A percentile compares a stretch with the other conserved stretches of the same genome.
phyloP scores from a whole-genome alignment of 2,329 filamentous ascomycete species.

The Knoxdaviesia proteae region DNA sequence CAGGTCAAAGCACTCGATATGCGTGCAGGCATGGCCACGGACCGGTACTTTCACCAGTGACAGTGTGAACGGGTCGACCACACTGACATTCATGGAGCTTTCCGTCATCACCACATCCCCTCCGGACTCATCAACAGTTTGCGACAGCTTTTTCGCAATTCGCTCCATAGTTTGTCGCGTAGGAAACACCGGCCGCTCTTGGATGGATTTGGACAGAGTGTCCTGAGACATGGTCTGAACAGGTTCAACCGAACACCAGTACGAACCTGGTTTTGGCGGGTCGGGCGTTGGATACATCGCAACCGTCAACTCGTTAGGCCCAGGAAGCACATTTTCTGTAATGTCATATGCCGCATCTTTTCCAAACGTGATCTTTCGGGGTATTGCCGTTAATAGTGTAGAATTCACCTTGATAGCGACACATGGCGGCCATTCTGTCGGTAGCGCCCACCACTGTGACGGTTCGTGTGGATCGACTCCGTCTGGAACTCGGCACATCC shows the following conservation, averaged over 20 bases:
- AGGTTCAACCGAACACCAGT: slow-evolving; percentile 49
- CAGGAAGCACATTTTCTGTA: slow-evolving; percentile 34
- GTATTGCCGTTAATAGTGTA: slow-evolving; percentile 14
- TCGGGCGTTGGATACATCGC: slow-evolving; percentile 14
- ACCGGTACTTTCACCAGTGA: slow-evolving; percentile 49
- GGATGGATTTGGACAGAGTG: slow-evolving; percentile 19
- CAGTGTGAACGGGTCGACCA: slow-evolving; percentile 47
- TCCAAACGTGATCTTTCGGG: slow-evolving; percentile 50
- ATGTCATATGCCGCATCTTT: slow-evolving; percentile 61
- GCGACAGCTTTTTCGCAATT: neutral
- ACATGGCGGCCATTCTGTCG: neutral
- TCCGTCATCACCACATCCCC: slow-evolving; percentile 11
- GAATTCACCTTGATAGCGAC: slow-evolving; percentile 1
- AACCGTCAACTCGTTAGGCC: slow-evolving; percentile 41
- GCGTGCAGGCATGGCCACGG: slow-evolving; percentile 46
- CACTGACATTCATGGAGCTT: slow-evolving; percentile 40
- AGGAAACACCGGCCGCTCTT: slow-evolving; percentile 15
- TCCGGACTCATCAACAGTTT: neutral
- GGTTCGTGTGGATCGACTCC: no score
- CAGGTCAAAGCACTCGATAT: slow-evolving; percentile 81
- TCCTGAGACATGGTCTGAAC: slow-evolving; percentile 33
- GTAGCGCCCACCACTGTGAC: neutral
- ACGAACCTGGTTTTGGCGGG: slow-evolving; percentile 14
- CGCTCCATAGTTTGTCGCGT: slow-evolving; percentile 6
- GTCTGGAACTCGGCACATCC: slow-evolving; percentile 1